phyloP scores from a whole-genome alignment of 805 yeast species.

The Lipomyces mesembrius region DNA sequence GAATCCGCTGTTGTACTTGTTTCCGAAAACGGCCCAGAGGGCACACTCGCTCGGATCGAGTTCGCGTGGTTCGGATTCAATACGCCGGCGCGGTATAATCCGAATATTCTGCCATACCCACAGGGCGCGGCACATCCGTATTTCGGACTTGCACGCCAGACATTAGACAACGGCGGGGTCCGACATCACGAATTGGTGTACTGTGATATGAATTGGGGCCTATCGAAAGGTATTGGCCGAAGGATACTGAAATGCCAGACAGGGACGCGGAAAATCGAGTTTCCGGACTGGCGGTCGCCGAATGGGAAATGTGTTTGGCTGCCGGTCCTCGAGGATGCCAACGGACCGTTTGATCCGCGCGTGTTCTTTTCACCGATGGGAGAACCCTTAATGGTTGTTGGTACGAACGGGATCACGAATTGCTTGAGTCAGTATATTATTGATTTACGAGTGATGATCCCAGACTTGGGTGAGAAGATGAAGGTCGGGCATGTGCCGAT shows the following conservation, averaged over 20 bases:
- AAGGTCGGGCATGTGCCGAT: constrained; percentile 23
- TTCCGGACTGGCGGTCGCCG: constrained; percentile 15
- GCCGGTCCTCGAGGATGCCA: constrained; percentile 5
- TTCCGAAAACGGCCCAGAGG: constrained; percentile 20
- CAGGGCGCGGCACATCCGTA: constrained; percentile 21
- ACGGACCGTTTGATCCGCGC: constrained; percentile 29
- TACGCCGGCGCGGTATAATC: constrained; percentile 22
- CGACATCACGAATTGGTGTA: constrained; percentile 16
- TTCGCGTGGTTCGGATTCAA: constrained; percentile 19
- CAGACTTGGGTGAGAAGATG: constrained; percentile 26
- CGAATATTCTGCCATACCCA: constrained; percentile 26
- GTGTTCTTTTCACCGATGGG: constrained; percentile 31
- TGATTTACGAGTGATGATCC: constrained; percentile 26
- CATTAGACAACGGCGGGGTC: background rate
- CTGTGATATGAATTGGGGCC: constrained; percentile 30
- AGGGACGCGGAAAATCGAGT: constrained; percentile 3
- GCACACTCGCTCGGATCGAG: constrained; percentile 23
- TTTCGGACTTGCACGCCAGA: constrained; percentile 13
- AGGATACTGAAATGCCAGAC: constrained; percentile 17
- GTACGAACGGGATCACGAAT: constrained; percentile 16
- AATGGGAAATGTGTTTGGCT: constrained; percentile 14
- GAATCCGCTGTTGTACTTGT: constrained; percentile 13
- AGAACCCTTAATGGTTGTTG: constrained; percentile 30
- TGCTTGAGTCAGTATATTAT: constrained; percentile 28
- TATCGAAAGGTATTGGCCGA: constrained; percentile 10